Evolutionary conservation across 352 stramenopile species (phyloP).

Genomic region (Phytophthora litchii): DNA sequence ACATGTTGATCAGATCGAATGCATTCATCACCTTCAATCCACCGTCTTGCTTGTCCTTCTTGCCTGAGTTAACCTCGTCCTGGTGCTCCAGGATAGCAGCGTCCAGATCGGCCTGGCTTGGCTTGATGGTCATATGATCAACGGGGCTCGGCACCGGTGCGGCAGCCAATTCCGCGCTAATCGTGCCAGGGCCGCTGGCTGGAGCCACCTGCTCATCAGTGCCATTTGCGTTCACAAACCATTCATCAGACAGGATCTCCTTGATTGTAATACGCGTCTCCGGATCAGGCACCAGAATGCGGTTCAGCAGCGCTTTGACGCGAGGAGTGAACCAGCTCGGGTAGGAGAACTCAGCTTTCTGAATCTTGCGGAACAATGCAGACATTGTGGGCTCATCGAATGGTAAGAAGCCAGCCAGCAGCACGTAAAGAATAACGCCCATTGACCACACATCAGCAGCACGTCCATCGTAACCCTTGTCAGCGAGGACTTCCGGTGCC

Average conservation of each 20-base stretch:
- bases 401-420: conserved; percentile 92
- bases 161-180: conserved; percentile 24
- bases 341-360: conserved; percentile 95
- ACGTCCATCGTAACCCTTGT: conserved; percentile 95
- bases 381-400: conserved; percentile 96
- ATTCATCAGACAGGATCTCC: conserved; percentile 92
- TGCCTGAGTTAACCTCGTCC: conserved; percentile 70
- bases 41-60: conserved; percentile 70
- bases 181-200: conserved; percentile 17
- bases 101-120: conserved; percentile 84
- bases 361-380: conserved; percentile 97
- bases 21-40: conserved; percentile 91
- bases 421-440: conserved; percentile 98
- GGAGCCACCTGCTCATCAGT: conserved; percentile 34
- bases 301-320: conserved; percentile 89
- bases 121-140: conserved; percentile 75
- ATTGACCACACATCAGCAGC: conserved; percentile 97
- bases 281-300: conserved; percentile 94
- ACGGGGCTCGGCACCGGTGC: conserved; percentile 21
- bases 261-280: conserved; percentile 82
- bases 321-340: conserved; percentile 92
- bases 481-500: conserved; percentile 91
- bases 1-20: conserved; percentile 94
- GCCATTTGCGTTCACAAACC: conserved; percentile 78
- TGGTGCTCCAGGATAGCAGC: conserved; percentile 83